Base-by-base conservation (phyloP, 148 eudicot genomes). In the Fagopyrum esculentum region DNA sequence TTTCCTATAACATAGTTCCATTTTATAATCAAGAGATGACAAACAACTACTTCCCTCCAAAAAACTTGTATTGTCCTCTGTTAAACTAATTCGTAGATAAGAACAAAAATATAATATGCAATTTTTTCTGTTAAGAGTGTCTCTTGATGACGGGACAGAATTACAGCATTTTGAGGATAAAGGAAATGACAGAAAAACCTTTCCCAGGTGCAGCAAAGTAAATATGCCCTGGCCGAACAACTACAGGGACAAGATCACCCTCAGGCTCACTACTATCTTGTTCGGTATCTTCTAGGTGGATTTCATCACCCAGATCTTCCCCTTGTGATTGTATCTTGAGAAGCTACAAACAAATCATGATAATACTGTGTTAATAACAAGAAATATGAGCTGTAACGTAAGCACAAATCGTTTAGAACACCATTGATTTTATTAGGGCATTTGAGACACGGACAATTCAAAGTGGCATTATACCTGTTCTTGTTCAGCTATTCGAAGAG, bases 181-280 rank as follows among this genome's bases (percentile, higher is more conserved):
- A 66, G 47, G 17, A 13, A 57, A 40, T 13, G 5, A 55, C 15
- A 73, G 75, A 5, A 11, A 54, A 63, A 92, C 98, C 98, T 84
- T 89, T 80, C 64, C 72, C 86, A 72, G 85, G 76, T 48, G 93
- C 84, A 72, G 86, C 87, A 85, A 96, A 96, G 71, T 97, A 93
- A 71, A 96, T 89, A 78, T 90, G 95, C 76, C 97, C 97, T 46
- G 98, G 99, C 76, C 90, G 90, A 83, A 89, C 74, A 61, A 79
- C 83, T 83, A 90, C 77, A 59, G 97, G 98, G 74, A 85, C 89
- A 75, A 89, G 79, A 35, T 87, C 87, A 63, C 78, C 84, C n/a
- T 85, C 97, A 22, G 76, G 78, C 48, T 83, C 87, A 75, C 81
- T 79, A 75, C 81, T 79, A 68, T 81, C 82, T 78, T 79, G 82